Conservation (phyloP, 768 basidiomycete genomes). For the Vishniacozyma victoriae region DNA sequence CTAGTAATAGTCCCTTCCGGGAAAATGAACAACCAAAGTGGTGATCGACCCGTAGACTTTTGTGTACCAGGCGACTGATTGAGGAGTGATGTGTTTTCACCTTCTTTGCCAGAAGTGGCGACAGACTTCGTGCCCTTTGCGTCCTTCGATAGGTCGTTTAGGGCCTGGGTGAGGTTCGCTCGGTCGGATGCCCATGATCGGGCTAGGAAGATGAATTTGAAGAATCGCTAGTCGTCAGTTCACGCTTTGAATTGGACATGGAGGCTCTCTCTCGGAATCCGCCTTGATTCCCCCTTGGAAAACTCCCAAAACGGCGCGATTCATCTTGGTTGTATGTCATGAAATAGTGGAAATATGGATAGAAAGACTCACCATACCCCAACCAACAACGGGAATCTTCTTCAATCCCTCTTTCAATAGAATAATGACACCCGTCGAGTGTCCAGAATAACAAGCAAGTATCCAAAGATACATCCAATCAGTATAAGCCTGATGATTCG, state of each 20-base stretch:
- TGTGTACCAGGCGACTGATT: slow-evolving; percentile 6
- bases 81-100: slow-evolving; percentile 1
- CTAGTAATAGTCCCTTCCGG: slow-evolving; percentile 95
- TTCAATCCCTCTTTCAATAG: slow-evolving; percentile 86
- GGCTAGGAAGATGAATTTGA: slow-evolving; percentile 84
- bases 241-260: no score
- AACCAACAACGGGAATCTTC: slow-evolving; percentile 78
- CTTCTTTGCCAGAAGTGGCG: slow-evolving; percentile 9
- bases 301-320: no score
- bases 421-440: slow-evolving; percentile 69
- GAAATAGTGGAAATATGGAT: background rate
- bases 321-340: no score
- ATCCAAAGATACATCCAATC: slow-evolving; percentile 66
- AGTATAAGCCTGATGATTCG: slow-evolving; percentile 67
- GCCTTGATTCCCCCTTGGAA: no score
- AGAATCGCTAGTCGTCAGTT: slow-evolving; percentile 64
- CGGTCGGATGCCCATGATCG: slow-evolving; percentile 86
- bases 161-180: slow-evolving; percentile 58
- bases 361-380: slow-evolving; percentile 55
- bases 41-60: slow-evolving; percentile 42
- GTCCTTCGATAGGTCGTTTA: slow-evolving; percentile 61
- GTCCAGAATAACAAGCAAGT: slow-evolving; percentile 32
- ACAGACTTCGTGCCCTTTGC: no score
- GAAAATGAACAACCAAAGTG: slow-evolving; percentile 78
- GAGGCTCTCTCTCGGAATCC: no score